These are phyloP conservation scores for Smittium culicis DNA, from an alignment of 371 early-diverging fungal genomes.

Conservation along the genomic window DNA sequence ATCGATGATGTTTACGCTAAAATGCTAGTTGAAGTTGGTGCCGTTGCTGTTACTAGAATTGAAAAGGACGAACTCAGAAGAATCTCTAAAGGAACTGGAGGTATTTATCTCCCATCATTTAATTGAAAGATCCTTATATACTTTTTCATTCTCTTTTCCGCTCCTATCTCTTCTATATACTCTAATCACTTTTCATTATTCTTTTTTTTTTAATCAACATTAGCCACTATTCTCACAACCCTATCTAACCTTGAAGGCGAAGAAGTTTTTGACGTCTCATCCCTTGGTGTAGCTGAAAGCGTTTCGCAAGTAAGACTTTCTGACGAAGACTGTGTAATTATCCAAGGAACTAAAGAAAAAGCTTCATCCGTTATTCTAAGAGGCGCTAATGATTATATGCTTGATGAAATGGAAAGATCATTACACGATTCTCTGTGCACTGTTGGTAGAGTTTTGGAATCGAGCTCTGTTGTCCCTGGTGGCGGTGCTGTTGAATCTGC, in stretches of 20 bases:
- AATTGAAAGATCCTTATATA: too few species aligned
- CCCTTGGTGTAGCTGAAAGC: constrained; percentile 89
- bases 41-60: constrained; percentile 92
- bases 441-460: constrained; percentile 96
- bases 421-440: constrained; percentile 96
- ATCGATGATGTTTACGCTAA: constrained; percentile 98
- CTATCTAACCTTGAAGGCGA: constrained; percentile 96
- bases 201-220: too few species aligned
- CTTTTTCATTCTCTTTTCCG: too few species aligned
- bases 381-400: constrained; percentile 96
- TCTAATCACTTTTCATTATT: too few species aligned
- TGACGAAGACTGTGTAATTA: constrained; percentile 95
- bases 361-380: constrained; percentile 90
- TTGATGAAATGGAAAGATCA: constrained; percentile 99
- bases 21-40: constrained; percentile 87
- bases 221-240: constrained; percentile 86
- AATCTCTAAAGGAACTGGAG: constrained; percentile 93
- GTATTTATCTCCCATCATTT: not conserved
- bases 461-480: constrained; percentile 95
- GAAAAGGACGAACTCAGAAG: constrained; percentile 95
- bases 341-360: constrained; percentile 89
- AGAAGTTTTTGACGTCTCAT: constrained; percentile 83
- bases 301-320: constrained; percentile 93
- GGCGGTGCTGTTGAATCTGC: constrained; percentile 99
- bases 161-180: too few species aligned